These are phyloP conservation scores for Cladosporium sp. DNA, from an alignment of 2,329 filamentous ascomycete species.

Conservation along the genomic window DNA sequence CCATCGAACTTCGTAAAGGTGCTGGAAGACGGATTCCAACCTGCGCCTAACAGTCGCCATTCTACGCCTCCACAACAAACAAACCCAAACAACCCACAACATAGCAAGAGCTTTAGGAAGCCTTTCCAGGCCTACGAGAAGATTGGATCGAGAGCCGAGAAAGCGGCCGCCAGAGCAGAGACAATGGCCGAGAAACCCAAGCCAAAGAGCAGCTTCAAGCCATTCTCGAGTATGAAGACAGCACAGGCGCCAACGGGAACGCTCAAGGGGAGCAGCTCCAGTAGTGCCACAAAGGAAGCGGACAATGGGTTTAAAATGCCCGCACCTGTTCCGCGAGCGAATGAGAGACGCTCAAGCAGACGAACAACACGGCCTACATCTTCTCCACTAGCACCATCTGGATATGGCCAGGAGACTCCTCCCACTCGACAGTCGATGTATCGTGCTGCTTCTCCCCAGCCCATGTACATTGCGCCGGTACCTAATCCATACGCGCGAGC, in stretches of 20 bases:
- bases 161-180: slow-evolving; percentile 7
- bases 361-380: background rate
- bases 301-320: slow-evolving; percentile 30
- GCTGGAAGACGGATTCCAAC: slow-evolving; percentile 78
- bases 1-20: slow-evolving; percentile 97
- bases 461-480: slow-evolving; percentile 10
- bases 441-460: slow-evolving; percentile 20
- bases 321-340: slow-evolving; percentile 27
- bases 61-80: slow-evolving; percentile 41
- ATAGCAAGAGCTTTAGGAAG: slow-evolving; percentile 46
- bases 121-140: slow-evolving; percentile 27
- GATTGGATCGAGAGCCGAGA: slow-evolving; percentile 18
- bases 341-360: slow-evolving; percentile 17
- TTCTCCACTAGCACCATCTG: slow-evolving; percentile 37
- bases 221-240: slow-evolving; percentile 50
- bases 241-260: slow-evolving; percentile 34
- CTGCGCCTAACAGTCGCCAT: slow-evolving; percentile 57
- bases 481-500: slow-evolving; percentile 14
- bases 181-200: slow-evolving; percentile 29
- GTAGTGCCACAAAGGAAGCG: slow-evolving; percentile 17
- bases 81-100: slow-evolving; percentile 47
- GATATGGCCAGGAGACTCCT: slow-evolving; percentile 19
- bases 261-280: slow-evolving; percentile 20
- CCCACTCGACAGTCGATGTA: slow-evolving; percentile 16
- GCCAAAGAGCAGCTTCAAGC: slow-evolving; percentile 39